Evolutionary conservation across 768 basidiomycete species (phyloP).

Genomic region (Amanita fuliginea): DNA sequence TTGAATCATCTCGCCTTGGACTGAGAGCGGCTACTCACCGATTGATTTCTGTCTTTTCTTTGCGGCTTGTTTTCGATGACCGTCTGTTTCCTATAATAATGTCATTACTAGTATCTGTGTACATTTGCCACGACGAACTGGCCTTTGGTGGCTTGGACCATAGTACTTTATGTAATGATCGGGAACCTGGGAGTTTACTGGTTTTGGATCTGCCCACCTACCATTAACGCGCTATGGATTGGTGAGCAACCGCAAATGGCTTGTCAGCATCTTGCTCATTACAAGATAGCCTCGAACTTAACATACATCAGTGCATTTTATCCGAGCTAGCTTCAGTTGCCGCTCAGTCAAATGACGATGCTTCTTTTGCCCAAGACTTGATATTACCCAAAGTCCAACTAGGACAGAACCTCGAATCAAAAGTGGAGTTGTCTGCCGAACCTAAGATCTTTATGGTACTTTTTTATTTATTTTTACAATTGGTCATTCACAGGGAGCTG

Average conservation of each 20-base stretch:
- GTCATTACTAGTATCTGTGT: not conserved
- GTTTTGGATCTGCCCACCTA: no score
- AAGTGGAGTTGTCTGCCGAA: conserved; percentile 11
- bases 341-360: conserved; percentile 34
- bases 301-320: conserved; percentile 66
- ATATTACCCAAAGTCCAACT: conserved; percentile 46
- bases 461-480: conserved; percentile 3
- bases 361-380: conserved; percentile 38
- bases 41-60: not conserved
- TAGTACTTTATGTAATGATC: not conserved
- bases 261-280: not conserved
- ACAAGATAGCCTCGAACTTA: conserved; percentile 54
- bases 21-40: not conserved
- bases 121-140: not conserved
- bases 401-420: conserved; percentile 12
- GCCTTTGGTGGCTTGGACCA: not conserved
- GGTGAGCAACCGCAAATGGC: conserved; percentile 20
- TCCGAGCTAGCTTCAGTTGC: conserved; percentile 59
- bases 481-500: not conserved
- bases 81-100: not conserved
- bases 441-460: conserved; percentile 5
- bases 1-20: not conserved
- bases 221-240: conserved; percentile 30
- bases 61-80: not conserved
- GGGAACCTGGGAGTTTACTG: not conserved